Evolutionary conservation across 2,329 filamentous ascomycete genomes (phyloP), one percentile per base, ranked within the genome.

Genomic region (Calonectria pseudoturangicola): DNA sequence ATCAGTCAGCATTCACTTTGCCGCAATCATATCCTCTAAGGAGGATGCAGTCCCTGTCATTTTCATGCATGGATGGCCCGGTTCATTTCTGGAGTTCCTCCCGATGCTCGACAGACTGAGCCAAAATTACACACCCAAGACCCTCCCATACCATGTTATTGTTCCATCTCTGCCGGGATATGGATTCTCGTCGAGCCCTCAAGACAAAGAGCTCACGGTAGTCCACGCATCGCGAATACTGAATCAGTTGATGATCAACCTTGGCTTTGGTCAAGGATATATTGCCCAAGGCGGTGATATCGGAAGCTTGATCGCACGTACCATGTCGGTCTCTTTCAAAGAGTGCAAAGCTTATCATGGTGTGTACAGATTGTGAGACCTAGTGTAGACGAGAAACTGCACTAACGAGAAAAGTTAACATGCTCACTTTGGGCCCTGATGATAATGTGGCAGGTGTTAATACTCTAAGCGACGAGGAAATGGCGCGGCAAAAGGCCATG

Each of bases 221-320:
- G 15, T 3, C 3, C 51, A 67, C 27, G 71, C 72, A 1, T 85
- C 88, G 0, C 80, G 83, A 1, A 79, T 89, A 9, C 82, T 91
- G 66, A 84, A 91, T 79, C 83, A 86, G 25, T 74, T 92, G 2
- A 89, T 92, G 86, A 71, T 87, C 2, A 83, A 83, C 0, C 84
- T 92, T 4, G 90, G 90, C 0, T 90, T 92, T 63, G 83, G 43
- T 7, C 21, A 18, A 7, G 48, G 87, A 3, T 92, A 92, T 73
- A 79, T 90, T 10, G 85, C 85, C 0, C 89, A 92, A 78, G 90
- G 90, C 8, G 90, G 90, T 5, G 90, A 92, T 75, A 82, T 92
- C 5, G 91, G 91, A 3, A 86, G 84, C 15, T 18, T 63, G 36
- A 8, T 63, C 1, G 39, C 58, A 4, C 21, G 21, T 10, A 43